Base-by-base conservation (phyloP, 371 early-diverging fungal species). In the Mortierella sp. region DNA sequence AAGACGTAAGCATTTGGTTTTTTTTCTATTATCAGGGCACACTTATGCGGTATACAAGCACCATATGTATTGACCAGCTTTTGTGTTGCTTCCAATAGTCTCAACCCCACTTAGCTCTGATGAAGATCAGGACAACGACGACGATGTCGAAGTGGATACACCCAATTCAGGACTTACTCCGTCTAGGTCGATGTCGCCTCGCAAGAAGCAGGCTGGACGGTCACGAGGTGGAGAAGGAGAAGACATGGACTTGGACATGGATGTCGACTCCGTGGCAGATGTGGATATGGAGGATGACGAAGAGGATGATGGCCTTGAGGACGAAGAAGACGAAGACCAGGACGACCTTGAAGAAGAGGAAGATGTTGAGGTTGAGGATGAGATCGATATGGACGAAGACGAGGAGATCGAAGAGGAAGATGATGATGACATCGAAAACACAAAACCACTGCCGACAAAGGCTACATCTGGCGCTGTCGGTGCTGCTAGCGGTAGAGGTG, bases 271-370 rank as follows among this genome's bases (percentile, higher is more conserved):
- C 23, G 54, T 50, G 15, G 21, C 55, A 1, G 84, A 82, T 34
- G 79, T 80, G 5, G 78, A 64, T 31, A 68, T 80, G 48, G 80
- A 79, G 6, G 61, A 78, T 3, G 72, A 71, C 21, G 72, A 70
- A 27, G 73, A 69, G n/a, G 80, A 80, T 12, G 70, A 79, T 39
- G 80, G 60, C n/a, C 56, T 56, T 2, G 78, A 72, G 30, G 72
- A 78, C 19, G 81, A 61, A 41, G 64, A 79, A 4, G 70, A 63
- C 14, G 79, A 70, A 2, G 66, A 79, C 37, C 79, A 70, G n/a
- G 72, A 76, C 32, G 80, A 75, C 6, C 81, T 57, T 4, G 80
- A 68, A 0, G 84, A 81, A 1, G 78, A 75, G 14, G 80, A 81
- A 39, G 81, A 75, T 8, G 78, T 60, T 14, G 79, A 72, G 17